A percentile compares a stretch with the other conserved stretches of the same genome.
Evolutionary conservation across 1,139 yeast species (phyloP).

Genomic region (Scheffersomyces quercinus): DNA sequence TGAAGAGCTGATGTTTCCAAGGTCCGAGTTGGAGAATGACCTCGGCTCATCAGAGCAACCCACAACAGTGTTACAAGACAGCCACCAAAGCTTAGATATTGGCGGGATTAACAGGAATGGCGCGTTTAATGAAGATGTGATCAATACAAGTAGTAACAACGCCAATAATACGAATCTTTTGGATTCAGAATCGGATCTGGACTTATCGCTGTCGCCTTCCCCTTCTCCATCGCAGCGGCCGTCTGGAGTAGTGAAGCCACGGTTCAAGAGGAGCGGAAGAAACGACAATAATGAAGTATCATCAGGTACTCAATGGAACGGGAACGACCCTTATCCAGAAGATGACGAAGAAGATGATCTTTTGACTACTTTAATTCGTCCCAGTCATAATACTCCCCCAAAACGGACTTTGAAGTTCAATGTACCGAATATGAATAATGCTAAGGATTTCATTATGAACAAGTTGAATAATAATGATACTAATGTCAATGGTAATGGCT

Average conservation of each 20-base stretch:
- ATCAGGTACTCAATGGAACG: slow-evolving; percentile 1
- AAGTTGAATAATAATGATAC: not conserved
- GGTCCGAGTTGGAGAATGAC: not conserved
- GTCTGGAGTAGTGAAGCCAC: not conserved
- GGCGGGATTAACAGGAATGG: not conserved
- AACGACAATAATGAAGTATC: slow-evolving; percentile 1
- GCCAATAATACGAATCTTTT: slow-evolving; percentile 18
- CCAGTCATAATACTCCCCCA: slow-evolving; percentile 1
- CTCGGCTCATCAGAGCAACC: not conserved
- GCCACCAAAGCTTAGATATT: not conserved
- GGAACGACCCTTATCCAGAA: not conserved
- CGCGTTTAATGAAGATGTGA: not conserved
- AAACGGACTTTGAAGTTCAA: slow-evolving; percentile 7
- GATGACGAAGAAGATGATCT: slow-evolving; percentile 6
- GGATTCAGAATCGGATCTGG: slow-evolving; percentile 40
- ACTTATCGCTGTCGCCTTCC: slow-evolving; percentile 25
- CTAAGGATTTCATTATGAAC: slow-evolving; percentile 5
- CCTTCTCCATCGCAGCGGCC: slow-evolving; percentile 1
- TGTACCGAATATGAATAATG: slow-evolving; percentile 5
- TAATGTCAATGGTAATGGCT: not conserved
- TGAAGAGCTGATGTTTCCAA: no score
- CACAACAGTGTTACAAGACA: not conserved
- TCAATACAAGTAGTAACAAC: not conserved
- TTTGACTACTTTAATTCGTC: slow-evolving; percentile 3
- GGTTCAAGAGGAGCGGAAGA: not conserved